Evolutionary conservation across 2,329 filamentous ascomycete genomes (phyloP).

Genomic region (Trichoderma sp.): DNA sequence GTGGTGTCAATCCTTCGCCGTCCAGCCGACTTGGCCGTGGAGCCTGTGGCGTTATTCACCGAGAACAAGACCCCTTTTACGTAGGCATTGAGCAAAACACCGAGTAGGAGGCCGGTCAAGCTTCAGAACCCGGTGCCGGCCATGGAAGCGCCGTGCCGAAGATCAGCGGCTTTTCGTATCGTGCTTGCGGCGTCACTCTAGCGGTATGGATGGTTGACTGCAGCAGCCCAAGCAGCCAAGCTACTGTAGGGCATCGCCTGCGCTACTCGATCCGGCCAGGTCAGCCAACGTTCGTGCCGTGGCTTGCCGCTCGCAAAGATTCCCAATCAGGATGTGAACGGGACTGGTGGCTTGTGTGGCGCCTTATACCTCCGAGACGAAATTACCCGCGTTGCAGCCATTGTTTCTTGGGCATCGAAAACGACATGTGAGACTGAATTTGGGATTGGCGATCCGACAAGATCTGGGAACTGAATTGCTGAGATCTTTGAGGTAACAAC

Average conservation of each 20-base stretch:
- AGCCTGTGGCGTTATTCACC: constrained; percentile 5
- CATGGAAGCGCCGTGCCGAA: background rate
- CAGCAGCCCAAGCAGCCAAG: background rate
- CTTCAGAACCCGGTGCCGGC: background rate
- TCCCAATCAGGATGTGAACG: constrained; percentile 1
- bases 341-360: constrained; percentile 11
- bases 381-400: background rate
- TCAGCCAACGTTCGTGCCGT: background rate
- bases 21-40: constrained; percentile 12
- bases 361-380: constrained; percentile 4
- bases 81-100: background rate
- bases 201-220: background rate
- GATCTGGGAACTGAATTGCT: background rate
- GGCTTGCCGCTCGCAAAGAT: constrained; percentile 12
- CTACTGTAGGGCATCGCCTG: constrained; percentile 2
- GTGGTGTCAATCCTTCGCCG: constrained; percentile 8
- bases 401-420: background rate
- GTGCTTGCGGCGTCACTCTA: background rate
- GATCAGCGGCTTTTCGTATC: background rate
- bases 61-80: constrained; percentile 2
- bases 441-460: background rate
- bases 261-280: constrained; percentile 10
- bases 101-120: background rate
- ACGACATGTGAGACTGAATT: background rate
- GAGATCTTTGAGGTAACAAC: constrained; percentile 12